Base-by-base conservation (phyloP, 2,329 filamentous ascomycete species). In the Aspergillus sp. region DNA sequence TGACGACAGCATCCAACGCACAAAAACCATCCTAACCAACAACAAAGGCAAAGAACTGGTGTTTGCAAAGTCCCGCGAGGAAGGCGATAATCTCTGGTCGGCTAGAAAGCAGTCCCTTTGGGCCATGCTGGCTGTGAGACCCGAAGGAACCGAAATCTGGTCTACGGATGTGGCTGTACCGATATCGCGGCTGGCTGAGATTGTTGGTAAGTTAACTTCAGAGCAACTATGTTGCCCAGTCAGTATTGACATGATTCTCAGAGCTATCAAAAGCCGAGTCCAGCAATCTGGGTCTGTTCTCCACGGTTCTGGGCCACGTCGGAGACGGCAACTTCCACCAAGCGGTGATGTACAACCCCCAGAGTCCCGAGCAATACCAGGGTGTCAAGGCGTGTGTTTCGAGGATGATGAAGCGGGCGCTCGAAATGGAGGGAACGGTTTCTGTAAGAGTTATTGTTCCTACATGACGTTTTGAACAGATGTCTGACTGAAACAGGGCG, bases 251-350 rank as follows among this genome's bases (percentile, higher is more conserved):
- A 19, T 1, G 9, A 15, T 30, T 3, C 12, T 0, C n/a, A 78
- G 92, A 96, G 71, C 80, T 92, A 52, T 92, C 90, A 66, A 96
- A 96, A 79, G 89, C 90, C 72, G 91, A 96, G 70, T 89, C 95
- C 84, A 89, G 93, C 68, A 87, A 91, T 7, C 81, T 96, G 13
- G 91, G 91, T 0, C 79, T 96, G 2, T 95, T 96, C 72, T 91
- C 91, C 0, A 91, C 89, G 66, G 90, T 95, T 21, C 80, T 96
- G 3, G 92, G 92, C 2, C 92, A 97, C 72, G 88, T 96, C 57
- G 92, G 92, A 13, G 92, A 96, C 71, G 92, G 92, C 38, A 96
- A 96, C 76, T 96, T 96, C 79, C 92, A 96, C 74, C 89, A 92
- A 75, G 90, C 89, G 70, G 93, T 97, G 76, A 89, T 96, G 77